Base-by-base conservation (phyloP, 352 stramenopile genomes). In the Pythium dissimile region DNA sequence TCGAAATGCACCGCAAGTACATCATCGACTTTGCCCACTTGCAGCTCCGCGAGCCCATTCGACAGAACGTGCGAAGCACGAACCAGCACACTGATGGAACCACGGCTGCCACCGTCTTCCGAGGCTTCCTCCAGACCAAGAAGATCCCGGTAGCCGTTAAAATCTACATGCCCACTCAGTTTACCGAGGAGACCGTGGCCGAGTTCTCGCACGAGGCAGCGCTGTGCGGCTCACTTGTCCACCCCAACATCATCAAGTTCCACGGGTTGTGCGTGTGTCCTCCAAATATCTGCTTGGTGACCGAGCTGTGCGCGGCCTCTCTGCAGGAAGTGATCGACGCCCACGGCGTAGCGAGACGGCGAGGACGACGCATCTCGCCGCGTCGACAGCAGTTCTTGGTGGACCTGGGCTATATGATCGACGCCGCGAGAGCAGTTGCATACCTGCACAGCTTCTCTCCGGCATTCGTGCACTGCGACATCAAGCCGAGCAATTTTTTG, bases 21-120 rank as follows among this genome's bases (percentile, higher is more conserved):
- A 79, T 87, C 34, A 80, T 92, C 18, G 78, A 92, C 55, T 92
- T 89, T 57, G 72, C 70, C 5, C 66, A 84, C 45, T 55, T 92
- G 6, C 41, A 86, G 26, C 38, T 88, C 3, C 47, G 70, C 20
- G 59, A 58, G 2, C 45, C 68, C 27, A 82, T 92, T 12, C 9
- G 18, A 2, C 11, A 30, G 5, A n/a, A 3, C 3, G 69, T 72
- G 5, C 23, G 64, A 0, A n/a, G n/a, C n/a, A n/a, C n/a, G n/a
- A n/a, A n/a, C n/a, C n/a, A n/a, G n/a, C n/a, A n/a, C n/a, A 10
- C 27, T 28, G 18, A 26, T 13, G 21, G 16, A 26, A 26, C 5
- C 18, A 28, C 10, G 4, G 23, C 27, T 18, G 15, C 45, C 15
- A 49, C 66, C 9, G 73, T 86, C 4, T 84, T 67, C 59, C 38